phyloP scores from a whole-genome alignment of 2,329 filamentous ascomycete species.

The Corynespora cassiicola region DNA sequence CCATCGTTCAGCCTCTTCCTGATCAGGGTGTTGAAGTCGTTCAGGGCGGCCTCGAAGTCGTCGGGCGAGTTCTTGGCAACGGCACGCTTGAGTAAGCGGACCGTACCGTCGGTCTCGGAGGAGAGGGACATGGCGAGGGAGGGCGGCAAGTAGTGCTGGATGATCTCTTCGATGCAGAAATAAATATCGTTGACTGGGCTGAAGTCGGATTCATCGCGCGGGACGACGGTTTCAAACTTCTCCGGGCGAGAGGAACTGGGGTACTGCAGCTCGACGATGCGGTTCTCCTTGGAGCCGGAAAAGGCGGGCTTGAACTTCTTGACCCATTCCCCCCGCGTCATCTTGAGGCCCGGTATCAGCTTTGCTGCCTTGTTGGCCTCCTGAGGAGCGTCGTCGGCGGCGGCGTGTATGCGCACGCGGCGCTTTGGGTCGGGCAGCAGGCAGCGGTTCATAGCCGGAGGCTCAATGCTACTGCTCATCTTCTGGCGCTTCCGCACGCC shows the following conservation, averaged over 20 bases:
- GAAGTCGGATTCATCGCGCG: slow-evolving; percentile 32
- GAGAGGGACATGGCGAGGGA: slow-evolving; percentile 72
- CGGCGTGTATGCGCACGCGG: slow-evolving; percentile 31
- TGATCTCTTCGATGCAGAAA: slow-evolving; percentile 68
- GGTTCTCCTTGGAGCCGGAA: slow-evolving; percentile 50
- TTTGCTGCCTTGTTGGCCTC: slow-evolving; percentile 16
- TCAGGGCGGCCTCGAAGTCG: slow-evolving; percentile 75
- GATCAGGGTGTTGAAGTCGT: slow-evolving; percentile 78
- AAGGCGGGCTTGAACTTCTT: slow-evolving; percentile 61
- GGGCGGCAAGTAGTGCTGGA: slow-evolving; percentile 76
- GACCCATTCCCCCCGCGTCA: slow-evolving; percentile 47
- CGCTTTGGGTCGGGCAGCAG: slow-evolving; percentile 44
- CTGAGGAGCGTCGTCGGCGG: neutral
- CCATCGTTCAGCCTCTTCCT: slow-evolving; percentile 71
- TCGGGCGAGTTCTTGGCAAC: slow-evolving; percentile 69
- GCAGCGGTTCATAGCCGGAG: slow-evolving; percentile 40
- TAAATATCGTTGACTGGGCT: slow-evolving; percentile 75
- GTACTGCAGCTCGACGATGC: slow-evolving; percentile 77
- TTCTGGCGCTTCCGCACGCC: slow-evolving; percentile 39
- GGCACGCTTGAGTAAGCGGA: slow-evolving; percentile 78
- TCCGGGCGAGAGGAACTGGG: slow-evolving; percentile 76
- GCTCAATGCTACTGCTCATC: slow-evolving; percentile 45
- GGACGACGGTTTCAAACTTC: slow-evolving; percentile 49
- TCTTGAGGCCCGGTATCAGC: slow-evolving; percentile 50
- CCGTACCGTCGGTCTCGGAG: slow-evolving; percentile 75